phyloP scores from a whole-genome alignment of 441 rosid genomes.

The Flueggea neowawraea region DNA sequence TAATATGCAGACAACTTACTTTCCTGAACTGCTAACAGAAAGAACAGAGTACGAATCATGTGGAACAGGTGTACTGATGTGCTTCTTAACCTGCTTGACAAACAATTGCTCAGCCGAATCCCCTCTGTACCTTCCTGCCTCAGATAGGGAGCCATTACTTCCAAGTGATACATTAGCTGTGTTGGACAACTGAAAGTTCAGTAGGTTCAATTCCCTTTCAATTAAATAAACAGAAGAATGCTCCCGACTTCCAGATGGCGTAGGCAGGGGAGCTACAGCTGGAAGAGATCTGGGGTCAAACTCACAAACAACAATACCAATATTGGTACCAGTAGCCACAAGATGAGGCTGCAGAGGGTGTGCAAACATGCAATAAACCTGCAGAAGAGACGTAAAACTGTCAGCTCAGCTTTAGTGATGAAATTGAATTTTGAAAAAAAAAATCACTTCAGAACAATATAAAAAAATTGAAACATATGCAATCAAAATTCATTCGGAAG shows the following conservation, averaged over 20 bases:
- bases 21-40: conserved; percentile 96
- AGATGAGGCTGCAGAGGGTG: conserved; percentile 99
- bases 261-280: conserved; percentile 82
- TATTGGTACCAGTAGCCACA: conserved; percentile 94
- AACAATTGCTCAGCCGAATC: conserved; percentile 69
- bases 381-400: conserved; percentile 27
- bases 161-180: conserved; percentile 83
- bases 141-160: conserved; percentile 84
- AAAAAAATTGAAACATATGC: no score
- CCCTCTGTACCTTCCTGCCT: conserved; percentile 77
- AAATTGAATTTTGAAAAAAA: no score
- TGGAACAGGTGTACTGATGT: conserved; percentile 91
- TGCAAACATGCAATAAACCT: conserved; percentile 99
- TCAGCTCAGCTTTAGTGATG: conserved; percentile 3
- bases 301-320: conserved; percentile 93
- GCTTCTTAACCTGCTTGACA: conserved; percentile 89
- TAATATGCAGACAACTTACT: conserved; percentile 46
- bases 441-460: no score
- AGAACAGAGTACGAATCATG: conserved; percentile 97
- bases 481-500: no score
- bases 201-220: conserved; percentile 87
- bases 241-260: conserved; percentile 82
- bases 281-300: conserved; percentile 97
- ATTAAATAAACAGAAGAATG: conserved; percentile 88
- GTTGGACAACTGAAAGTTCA: conserved; percentile 86